Evolutionary conservation across 2,329 filamentous ascomycete species (phyloP), one percentile per base, ranked within the genome.

Genomic region (Endocalyx cinctus): DNA sequence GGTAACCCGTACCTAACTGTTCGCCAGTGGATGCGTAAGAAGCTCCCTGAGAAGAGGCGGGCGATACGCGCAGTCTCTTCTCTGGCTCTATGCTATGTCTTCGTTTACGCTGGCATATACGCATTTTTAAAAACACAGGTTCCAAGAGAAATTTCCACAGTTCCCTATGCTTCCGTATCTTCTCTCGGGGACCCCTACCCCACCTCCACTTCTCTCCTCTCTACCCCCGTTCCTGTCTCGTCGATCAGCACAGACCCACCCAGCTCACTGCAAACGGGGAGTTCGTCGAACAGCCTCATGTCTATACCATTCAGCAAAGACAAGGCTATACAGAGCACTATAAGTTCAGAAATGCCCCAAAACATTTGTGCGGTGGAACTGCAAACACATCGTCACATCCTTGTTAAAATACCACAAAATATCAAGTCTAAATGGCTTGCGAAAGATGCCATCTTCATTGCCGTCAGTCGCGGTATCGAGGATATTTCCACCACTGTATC

Each of bases 381-480:
- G 11, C 49, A 63, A 38, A 63, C 68, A 36, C 60, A 63, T 34
- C 67, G 69, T 34, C 67, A 74, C 38, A 68, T 80, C 18, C 51
- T 78, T 31, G 64, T 80, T 31, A 69, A 65, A 31, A 69, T 80
- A 10, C 68, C 73, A 3, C 57, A 62, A 29, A 59, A 52, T 28
- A 70, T 62, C 47, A 79, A 70, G 53, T 65, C 64, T 27, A 60
- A 60, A 17, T 80, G 75, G 74, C 62, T 78, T 28, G 62, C 67
- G 4, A 74, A 69, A 46, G 68, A 74, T 19, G 76, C 76, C 19
- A 67, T 81, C 39, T 62, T 66, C 32, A 67, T 81, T 33, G 67
- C 72, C 16, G 71, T 77, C 16, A 69, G 65, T 25, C 69, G 74
- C 27, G 69, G 63, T 4, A 60, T 65, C 11, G 48, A 60, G 20